Evolutionary conservation across 2,329 filamentous ascomycete genomes (phyloP).

Genomic region (Diaporthe australafricana): DNA sequence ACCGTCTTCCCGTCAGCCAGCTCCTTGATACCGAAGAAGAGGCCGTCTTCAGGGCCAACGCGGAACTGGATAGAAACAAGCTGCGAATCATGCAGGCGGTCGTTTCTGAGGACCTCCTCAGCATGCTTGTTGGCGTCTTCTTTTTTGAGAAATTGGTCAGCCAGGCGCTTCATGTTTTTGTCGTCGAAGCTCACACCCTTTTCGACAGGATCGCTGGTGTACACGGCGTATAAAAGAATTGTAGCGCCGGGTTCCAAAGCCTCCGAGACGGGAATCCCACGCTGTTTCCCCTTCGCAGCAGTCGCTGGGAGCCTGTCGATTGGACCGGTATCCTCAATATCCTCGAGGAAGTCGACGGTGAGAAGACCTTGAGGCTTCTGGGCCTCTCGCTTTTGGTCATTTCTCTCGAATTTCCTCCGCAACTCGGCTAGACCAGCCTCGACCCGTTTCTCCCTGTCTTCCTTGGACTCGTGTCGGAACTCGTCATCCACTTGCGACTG

Average conservation of each 20-base stretch:
- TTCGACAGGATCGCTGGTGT: conserved; percentile 17
- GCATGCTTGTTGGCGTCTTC: conserved; percentile 31
- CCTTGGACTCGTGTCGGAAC: conserved; percentile 12
- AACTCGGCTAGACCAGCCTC: background rate
- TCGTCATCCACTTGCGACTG: background rate
- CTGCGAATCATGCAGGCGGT: background rate
- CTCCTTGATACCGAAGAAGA: conserved; percentile 18
- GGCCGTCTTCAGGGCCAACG: conserved; percentile 10
- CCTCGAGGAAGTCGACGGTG: conserved; percentile 14
- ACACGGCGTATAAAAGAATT: conserved; percentile 23
- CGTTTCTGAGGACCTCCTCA: conserved; percentile 19
- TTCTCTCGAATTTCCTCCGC: background rate
- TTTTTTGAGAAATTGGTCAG: conserved; percentile 14
- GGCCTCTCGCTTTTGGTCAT: background rate
- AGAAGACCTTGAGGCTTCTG: background rate
- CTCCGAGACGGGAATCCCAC: conserved; percentile 5
- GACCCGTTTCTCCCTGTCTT: background rate
- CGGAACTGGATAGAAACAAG: conserved; percentile 13
- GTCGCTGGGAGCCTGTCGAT: background rate
- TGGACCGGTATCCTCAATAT: background rate
- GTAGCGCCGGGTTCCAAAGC: conserved; percentile 21
- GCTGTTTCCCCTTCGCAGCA: background rate
- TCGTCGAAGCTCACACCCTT: background rate
- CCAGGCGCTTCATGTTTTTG: conserved; percentile 1
- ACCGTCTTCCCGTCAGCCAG: conserved; percentile 24